Conservation (phyloP, 2,329 filamentous ascomycete species). For the Aspergillus texensis region DNA sequence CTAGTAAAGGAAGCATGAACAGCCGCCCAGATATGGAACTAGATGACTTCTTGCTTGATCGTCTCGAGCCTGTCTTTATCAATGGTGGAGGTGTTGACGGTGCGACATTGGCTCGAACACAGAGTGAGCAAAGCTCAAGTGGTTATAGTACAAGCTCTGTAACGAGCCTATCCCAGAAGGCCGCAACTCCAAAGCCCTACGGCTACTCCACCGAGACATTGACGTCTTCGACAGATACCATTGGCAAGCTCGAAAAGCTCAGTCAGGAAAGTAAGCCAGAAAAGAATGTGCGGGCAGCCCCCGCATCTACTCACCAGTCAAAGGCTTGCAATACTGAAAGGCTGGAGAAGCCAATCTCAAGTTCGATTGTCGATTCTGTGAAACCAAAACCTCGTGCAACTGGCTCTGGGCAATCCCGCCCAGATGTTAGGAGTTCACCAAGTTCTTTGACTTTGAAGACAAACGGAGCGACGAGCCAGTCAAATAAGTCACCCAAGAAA, state of each 20-base stretch:
- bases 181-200: slow-evolving; percentile 27
- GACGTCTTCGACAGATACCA: slow-evolving; percentile 27
- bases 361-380: background rate
- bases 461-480: slow-evolving; percentile 2
- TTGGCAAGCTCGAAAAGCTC: slow-evolving; percentile 15
- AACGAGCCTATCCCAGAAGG: slow-evolving; percentile 24
- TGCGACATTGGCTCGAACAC: slow-evolving; percentile 37
- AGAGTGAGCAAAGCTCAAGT: slow-evolving; percentile 45
- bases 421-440: background rate
- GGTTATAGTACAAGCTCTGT: slow-evolving; percentile 34
- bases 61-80: slow-evolving; percentile 54
- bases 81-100: slow-evolving; percentile 46
- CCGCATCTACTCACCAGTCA: background rate
- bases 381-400: background rate
- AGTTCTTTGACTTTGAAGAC: background rate
- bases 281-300: background rate
- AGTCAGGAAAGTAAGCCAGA: background rate
- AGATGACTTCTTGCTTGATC: slow-evolving; percentile 51
- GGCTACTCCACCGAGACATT: slow-evolving; percentile 40
- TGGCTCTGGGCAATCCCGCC: background rate
- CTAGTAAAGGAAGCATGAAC: slow-evolving; percentile 45
- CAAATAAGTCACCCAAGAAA: slow-evolving; percentile 30
- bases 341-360: background rate
- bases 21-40: slow-evolving; percentile 47
- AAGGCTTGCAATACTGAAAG: background rate